Evolutionary conservation across 352 stramenopile genomes (phyloP).

Genomic region (Globisporangium uncinulatum): DNA sequence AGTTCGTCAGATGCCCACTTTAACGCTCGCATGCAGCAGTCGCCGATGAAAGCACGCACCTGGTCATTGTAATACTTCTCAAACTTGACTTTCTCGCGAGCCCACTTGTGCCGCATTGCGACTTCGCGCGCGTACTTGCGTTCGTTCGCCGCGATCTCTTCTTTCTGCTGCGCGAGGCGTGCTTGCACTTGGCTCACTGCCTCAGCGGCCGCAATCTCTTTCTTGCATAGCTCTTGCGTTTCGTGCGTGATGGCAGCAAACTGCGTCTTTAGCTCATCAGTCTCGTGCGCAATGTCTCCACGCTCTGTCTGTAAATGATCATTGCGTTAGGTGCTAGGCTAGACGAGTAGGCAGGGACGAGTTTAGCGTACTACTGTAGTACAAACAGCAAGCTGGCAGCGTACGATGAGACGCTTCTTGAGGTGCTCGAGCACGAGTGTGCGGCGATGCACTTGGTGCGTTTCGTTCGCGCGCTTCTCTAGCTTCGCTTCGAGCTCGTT

Average conservation of each 20-base stretch:
- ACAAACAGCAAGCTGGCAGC: neutral
- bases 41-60: conserved; percentile 12
- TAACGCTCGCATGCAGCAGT: neutral
- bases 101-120: conserved; percentile 68
- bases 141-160: conserved; percentile 50
- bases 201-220: conserved; percentile 64
- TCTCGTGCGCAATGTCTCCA: conserved; percentile 37
- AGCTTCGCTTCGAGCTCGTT: conserved; percentile 60
- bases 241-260: conserved; percentile 57
- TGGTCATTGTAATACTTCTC: conserved; percentile 84
- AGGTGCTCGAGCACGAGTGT: conserved; percentile 78
- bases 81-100: conserved; percentile 76
- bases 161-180: conserved; percentile 59
- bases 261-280: conserved; percentile 57
- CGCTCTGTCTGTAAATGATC: conserved; percentile 33
- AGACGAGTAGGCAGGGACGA: neutral
- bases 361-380: too few species aligned
- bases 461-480: conserved; percentile 50
- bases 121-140: conserved; percentile 68
- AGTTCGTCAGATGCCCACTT: too few species aligned
- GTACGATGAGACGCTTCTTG: conserved; percentile 60
- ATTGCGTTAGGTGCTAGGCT: neutral
- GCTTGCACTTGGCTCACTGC: conserved; percentile 69
- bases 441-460: conserved; percentile 49
- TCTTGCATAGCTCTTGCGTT: conserved; percentile 74